These are phyloP conservation scores for Cytospora piceicola DNA, from an alignment of 2,329 filamentous ascomycete species.

Conservation along the genomic window DNA sequence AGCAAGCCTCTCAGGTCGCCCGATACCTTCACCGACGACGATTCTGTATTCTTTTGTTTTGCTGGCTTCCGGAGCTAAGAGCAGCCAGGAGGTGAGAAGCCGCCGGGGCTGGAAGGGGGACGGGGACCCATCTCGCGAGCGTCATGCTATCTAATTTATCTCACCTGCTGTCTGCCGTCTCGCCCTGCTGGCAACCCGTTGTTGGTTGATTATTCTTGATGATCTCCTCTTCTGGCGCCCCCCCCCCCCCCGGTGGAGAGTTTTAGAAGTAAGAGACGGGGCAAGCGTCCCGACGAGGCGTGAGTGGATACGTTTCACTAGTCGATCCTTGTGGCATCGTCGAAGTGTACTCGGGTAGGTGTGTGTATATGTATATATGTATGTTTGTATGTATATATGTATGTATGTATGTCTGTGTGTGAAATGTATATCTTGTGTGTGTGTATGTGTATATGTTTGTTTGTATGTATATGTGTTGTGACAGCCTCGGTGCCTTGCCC, in stretches of 20 bases:
- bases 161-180: background rate
- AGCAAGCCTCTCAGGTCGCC: background rate
- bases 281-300: background rate
- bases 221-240: background rate
- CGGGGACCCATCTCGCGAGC: background rate
- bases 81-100: background rate
- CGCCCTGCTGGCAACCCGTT: background rate
- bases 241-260: background rate
- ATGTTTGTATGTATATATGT: background rate
- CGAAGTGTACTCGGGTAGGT: background rate
- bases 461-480: background rate
- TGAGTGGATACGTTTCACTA: background rate
- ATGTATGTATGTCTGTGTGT: background rate
- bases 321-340: constrained; percentile 1
- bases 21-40: background rate
- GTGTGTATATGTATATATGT: background rate
- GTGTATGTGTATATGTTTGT: background rate
- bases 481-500: background rate
- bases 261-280: background rate
- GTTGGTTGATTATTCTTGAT: background rate
- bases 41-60: background rate
- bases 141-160: background rate
- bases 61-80: background rate
- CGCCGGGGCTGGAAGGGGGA: background rate
- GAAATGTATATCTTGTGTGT: background rate